These are phyloP conservation scores for Elsinoe arachidis DNA, from an alignment of 2,329 filamentous ascomycete genomes.

Conservation along the genomic window DNA sequence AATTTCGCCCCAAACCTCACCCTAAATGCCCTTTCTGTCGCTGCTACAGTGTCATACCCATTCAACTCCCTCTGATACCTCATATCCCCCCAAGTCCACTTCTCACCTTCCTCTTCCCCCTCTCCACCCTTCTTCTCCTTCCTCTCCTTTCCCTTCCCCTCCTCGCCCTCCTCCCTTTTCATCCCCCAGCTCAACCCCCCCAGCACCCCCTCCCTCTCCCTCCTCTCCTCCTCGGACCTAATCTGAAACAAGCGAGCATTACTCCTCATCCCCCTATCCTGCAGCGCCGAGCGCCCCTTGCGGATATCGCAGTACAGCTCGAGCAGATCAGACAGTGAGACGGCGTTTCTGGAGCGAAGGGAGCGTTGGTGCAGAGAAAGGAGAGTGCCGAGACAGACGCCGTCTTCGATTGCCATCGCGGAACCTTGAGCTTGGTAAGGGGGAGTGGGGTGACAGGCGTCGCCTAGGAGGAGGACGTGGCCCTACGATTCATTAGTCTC, in stretches of 20 bases:
- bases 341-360: too few species aligned
- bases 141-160: background rate
- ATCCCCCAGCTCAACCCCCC: background rate
- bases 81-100: constrained; percentile 8
- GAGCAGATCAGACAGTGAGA: background rate
- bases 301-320: background rate
- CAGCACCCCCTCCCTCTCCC: background rate
- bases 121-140: background rate
- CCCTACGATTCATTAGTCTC: constrained; percentile 25
- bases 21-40: background rate
- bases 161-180: background rate
- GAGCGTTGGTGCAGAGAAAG: background rate
- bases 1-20: background rate
- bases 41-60: background rate
- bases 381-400: constrained; percentile 6
- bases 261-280: background rate
- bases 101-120: background rate
- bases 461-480: constrained; percentile 50
- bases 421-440: constrained; percentile 60
- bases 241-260: background rate
- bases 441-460: constrained; percentile 59
- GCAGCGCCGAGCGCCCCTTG: background rate
- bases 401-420: constrained; percentile 56
- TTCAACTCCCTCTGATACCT: constrained; percentile 1
- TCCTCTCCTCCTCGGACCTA: background rate